Percentiles rank a stretch among this genome's conserved stretches.
Conservation (phyloP, 176 grass and related monocot genomes). For the Oryza officinalis region DNA sequence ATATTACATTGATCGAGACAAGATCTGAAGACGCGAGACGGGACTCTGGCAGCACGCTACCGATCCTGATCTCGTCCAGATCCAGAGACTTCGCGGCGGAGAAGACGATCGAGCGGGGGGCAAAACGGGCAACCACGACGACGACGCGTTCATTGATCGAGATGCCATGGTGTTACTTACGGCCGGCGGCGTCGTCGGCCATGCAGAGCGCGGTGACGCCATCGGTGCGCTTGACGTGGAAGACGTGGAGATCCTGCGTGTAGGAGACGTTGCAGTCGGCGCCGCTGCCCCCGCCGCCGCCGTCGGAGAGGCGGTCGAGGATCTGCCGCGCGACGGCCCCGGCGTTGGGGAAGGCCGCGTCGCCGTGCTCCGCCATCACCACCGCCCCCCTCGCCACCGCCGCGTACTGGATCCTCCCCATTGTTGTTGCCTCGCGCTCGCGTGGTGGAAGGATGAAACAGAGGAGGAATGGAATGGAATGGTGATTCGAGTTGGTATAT, state of each 20-base stretch:
- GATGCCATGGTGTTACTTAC: background rate
- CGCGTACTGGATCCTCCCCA: conserved; percentile 65
- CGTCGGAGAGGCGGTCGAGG: conserved; percentile 58
- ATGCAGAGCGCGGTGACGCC: conserved; percentile 79
- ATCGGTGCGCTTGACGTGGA: conserved; percentile 78
- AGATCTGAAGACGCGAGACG: background rate
- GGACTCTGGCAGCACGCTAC: background rate
- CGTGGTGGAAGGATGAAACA: background rate
- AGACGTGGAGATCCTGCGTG: conserved; percentile 78
- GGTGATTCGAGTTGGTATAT: too few species aligned
- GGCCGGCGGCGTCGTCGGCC: conserved; percentile 60
- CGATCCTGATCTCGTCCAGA: background rate
- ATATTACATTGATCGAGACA: background rate
- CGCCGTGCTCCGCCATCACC: conserved; percentile 72
- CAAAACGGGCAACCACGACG: background rate
- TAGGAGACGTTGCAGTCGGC: conserved; percentile 80
- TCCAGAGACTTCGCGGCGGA: background rate
- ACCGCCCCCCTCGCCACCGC: conserved; percentile 69
- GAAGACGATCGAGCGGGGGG: too few species aligned
- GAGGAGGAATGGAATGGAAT: background rate
- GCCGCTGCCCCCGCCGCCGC: background rate
- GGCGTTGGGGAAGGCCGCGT: conserved; percentile 51
- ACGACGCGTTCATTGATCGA: background rate
- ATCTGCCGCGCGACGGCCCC: conserved; percentile 64
- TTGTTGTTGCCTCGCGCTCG: background rate